phyloP scores from a whole-genome alignment of 2,329 filamentous ascomycete species.

The Colletotrichum tofieldiae region DNA sequence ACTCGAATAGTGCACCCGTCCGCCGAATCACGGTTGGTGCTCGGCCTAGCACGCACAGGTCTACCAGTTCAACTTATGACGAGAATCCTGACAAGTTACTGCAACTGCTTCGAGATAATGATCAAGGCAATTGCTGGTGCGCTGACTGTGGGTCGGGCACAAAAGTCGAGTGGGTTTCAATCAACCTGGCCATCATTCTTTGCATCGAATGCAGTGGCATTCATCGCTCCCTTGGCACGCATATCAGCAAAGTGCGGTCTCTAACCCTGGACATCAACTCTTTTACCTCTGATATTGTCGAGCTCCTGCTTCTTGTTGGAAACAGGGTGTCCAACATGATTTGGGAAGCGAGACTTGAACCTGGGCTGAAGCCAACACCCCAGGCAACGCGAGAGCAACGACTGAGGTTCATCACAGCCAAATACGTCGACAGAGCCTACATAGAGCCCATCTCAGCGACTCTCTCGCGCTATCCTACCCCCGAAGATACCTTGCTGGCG shows the following conservation, averaged over 20 bases:
- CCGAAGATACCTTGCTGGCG: constrained; percentile 91
- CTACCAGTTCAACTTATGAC: constrained; percentile 80
- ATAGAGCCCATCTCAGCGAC: constrained; percentile 84
- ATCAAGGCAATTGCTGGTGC: constrained; percentile 94
- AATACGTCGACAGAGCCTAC: constrained; percentile 89
- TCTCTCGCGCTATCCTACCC: constrained; percentile 80
- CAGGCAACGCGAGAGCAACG: constrained; percentile 90
- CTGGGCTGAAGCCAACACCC: constrained; percentile 79
- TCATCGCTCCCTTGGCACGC: constrained; percentile 94
- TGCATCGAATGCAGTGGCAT: constrained; percentile 99
- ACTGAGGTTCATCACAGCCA: constrained; percentile 93
- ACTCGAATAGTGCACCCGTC: constrained; percentile 71
- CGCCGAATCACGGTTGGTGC: constrained; percentile 94
- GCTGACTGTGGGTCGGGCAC: constrained; percentile 92
- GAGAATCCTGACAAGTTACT: constrained; percentile 89
- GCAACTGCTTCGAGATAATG: constrained; percentile 88
- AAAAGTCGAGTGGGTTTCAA: constrained; percentile 99
- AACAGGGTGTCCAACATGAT: constrained; percentile 97
- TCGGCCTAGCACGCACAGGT: constrained; percentile 80
- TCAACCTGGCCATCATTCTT: constrained; percentile 95
- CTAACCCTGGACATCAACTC: constrained; percentile 95
- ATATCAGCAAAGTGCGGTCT: constrained; percentile 97
- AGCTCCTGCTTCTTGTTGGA: constrained; percentile 90
- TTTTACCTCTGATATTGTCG: constrained; percentile 97
- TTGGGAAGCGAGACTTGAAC: constrained; percentile 91